These are phyloP conservation scores for Galerina sulciceps DNA, from an alignment of 768 basidiomycete species.

Conservation along the genomic window DNA sequence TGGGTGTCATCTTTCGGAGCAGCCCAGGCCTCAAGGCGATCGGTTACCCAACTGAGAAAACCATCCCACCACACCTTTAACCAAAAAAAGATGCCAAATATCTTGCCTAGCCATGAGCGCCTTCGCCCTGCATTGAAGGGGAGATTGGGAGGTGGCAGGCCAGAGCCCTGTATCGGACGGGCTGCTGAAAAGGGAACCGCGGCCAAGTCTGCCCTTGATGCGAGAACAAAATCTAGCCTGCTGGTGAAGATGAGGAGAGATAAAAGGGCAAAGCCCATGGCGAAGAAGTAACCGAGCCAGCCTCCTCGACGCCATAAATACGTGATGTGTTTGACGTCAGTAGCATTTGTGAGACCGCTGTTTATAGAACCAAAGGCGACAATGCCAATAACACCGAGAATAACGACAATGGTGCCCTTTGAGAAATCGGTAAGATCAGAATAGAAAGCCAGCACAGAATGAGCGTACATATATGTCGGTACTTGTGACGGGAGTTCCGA, in stretches of 20 bases:
- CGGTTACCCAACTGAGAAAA: slow-evolving; percentile 56
- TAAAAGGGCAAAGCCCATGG: slow-evolving; percentile 72
- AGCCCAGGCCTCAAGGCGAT: slow-evolving; percentile 75
- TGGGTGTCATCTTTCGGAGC: slow-evolving; percentile 82
- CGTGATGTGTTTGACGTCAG: slow-evolving; percentile 76
- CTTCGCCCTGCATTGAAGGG: slow-evolving; percentile 16
- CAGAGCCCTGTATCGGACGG: slow-evolving; percentile 14
- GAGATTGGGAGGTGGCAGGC: slow-evolving; percentile 24
- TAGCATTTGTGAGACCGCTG: slow-evolving; percentile 74
- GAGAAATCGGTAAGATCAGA: background rate
- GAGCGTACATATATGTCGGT: slow-evolving; percentile 80
- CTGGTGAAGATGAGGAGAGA: slow-evolving; percentile 69
- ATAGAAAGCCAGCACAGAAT: background rate
- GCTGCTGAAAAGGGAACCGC: slow-evolving; percentile 47
- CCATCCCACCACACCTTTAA: slow-evolving; percentile 45
- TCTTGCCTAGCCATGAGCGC: slow-evolving; percentile 23
- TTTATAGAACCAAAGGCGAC: slow-evolving; percentile 88
- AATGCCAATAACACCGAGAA: slow-evolving; percentile 85
- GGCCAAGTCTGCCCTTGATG: slow-evolving; percentile 70
- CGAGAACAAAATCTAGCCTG: slow-evolving; percentile 75
- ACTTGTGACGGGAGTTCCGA: slow-evolving; percentile 82
- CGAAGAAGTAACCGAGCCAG: slow-evolving; percentile 92
- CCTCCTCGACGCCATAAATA: slow-evolving; percentile 83
- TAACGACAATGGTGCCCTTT: slow-evolving; percentile 82
- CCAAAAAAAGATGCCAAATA: slow-evolving; percentile 24